These are phyloP conservation scores for Parathielavia appendiculata DNA, from an alignment of 495 filamentous ascomycete genomes.

Conservation along the genomic window DNA sequence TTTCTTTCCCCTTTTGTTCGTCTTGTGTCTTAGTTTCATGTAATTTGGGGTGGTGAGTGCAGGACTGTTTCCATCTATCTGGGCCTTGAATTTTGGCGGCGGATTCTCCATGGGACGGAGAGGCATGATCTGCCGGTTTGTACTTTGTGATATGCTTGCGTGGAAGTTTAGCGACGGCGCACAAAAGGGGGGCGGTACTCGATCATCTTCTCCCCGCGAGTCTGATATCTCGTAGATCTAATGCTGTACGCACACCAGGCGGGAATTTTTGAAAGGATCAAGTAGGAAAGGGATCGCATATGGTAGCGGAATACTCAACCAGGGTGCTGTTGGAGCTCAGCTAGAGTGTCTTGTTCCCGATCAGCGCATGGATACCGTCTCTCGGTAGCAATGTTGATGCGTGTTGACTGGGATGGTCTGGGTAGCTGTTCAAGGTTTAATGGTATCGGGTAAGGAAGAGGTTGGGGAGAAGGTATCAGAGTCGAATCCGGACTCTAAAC, in stretches of 20 bases:
- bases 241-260: neutral
- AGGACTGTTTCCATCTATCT: neutral
- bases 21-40: neutral
- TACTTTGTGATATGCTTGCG: conserved; percentile 12
- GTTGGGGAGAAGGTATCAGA: no score
- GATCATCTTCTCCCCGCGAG: neutral
- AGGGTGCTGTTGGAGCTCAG: no score
- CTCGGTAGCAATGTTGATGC: no score
- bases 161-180: conserved; percentile 35
- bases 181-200: conserved; percentile 21
- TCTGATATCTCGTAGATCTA: conserved; percentile 2
- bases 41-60: neutral
- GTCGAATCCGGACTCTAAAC: no score
- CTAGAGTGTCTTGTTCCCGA: no score
- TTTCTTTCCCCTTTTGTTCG: neutral
- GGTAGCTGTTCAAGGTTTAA: no score
- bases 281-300: no score
- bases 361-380: no score
- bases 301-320: no score
- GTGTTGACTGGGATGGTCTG: no score
- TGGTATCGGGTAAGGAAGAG: no score
- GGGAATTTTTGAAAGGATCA: neutral
- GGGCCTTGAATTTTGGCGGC: neutral
- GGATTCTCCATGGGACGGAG: neutral
- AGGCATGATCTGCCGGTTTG: conserved; percentile 18